Evolutionary conservation across 495 filamentous ascomycete genomes (phyloP), one percentile per base, ranked within the genome.

Genomic region (Trichoderma parareesei): DNA sequence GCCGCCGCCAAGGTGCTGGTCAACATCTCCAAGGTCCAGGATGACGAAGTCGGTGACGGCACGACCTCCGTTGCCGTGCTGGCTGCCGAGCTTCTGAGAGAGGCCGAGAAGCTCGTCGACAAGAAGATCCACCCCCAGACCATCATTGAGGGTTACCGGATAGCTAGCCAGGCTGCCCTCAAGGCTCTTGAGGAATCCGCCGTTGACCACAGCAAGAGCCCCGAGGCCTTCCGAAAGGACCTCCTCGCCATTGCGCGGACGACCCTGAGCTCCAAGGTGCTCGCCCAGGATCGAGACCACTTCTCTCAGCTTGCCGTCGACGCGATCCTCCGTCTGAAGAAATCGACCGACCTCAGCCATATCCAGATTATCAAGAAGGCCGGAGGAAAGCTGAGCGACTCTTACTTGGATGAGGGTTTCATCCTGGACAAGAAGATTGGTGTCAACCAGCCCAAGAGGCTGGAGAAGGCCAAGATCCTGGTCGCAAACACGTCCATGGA

Each of bases 321-420:
- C 73, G 94, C 95, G 27, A 89, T 98, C 16, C 77, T 98, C 35
- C 84, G 95, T 64, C 80, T 98, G 73, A 89, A 91, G 79, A 91
- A 91, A 18, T 96, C 92, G 8, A 90, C 91, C 49, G 96, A 98
- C 75, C 84, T 98, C 61, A 96, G 91, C 69, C 94, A 98, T 75
- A 98, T 98, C 67, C 94, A 98, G 77, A 90, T 98, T 69, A 98
- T 98, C 80, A 98, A 98, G 82, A 98, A 98, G 81, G 91, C 95
- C 13, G 94, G 94, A 69, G 94, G 94, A 70, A 98, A 97, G 81
- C 84, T 98, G 63, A 92, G 84, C 72, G 94, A 98, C 74, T 98
- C 95, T 2, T 98, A 97, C 78, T 81, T 98, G 55, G 94, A 98
- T 72, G 92, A 96, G 72, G 94, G 94, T 7, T 98, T 98, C 80